Conservation (phyloP, 306 rosid genomes). For the Hippophae tibetana region DNA sequence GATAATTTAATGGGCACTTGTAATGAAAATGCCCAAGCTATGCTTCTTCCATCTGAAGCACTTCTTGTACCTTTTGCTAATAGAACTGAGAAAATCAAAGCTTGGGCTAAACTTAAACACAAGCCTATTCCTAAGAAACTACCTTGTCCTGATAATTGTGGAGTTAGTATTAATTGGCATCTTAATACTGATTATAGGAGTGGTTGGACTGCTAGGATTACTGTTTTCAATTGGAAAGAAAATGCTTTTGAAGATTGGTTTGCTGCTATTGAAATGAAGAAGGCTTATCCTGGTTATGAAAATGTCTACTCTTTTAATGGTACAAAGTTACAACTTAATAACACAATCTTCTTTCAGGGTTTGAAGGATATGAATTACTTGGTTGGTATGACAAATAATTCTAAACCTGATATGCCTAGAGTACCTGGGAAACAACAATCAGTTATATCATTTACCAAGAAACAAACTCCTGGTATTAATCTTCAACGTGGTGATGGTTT, state of each 20-base stretch:
- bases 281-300: conserved; percentile 34
- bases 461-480: conserved; percentile 23
- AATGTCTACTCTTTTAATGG: conserved; percentile 72
- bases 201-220: conserved; percentile 84
- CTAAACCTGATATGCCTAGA: conserved; percentile 13
- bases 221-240: conserved; percentile 66
- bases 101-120: conserved; percentile 67
- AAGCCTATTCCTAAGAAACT: conserved; percentile 24
- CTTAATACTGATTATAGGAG: conserved; percentile 39
- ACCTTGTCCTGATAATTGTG: conserved; percentile 75
- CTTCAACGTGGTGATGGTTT: conserved; percentile 46
- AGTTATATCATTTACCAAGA: conserved; percentile 56
- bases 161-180: conserved; percentile 83
- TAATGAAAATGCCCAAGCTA: conserved; percentile 15
- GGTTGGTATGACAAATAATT: conserved; percentile 47
- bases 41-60: conserved; percentile 60
- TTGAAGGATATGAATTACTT: conserved; percentile 48
- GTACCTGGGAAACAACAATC: conserved; percentile 91
- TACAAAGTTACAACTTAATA: conserved; percentile 36
- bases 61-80: conserved; percentile 64
- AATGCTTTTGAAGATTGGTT: conserved; percentile 60
- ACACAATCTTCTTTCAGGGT: conserved; percentile 58
- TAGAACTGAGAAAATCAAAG: conserved; percentile 46
- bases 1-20: conserved; percentile 22
- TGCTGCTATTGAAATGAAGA: conserved; percentile 40